phyloP scores from a whole-genome alignment of 2,329 filamentous ascomycete genomes.

The Aspergillus sp. region DNA sequence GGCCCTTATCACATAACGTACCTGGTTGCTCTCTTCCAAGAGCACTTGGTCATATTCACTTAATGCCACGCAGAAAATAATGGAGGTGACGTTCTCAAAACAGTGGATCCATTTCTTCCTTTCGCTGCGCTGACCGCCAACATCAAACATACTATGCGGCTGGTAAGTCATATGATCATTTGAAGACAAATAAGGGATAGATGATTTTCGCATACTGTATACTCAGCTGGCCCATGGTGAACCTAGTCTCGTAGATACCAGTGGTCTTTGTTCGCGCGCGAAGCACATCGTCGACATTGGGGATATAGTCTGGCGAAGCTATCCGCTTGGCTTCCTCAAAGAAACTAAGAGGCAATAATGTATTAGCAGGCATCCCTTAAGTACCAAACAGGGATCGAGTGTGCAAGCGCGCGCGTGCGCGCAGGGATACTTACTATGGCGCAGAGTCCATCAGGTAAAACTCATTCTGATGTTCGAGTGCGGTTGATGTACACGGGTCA shows the following conservation, averaged over 20 bases:
- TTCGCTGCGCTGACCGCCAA: conserved; percentile 93
- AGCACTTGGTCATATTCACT: conserved; percentile 98
- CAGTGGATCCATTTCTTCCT: conserved; percentile 99
- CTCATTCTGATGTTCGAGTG: conserved; percentile 92
- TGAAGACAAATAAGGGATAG: conserved; percentile 1
- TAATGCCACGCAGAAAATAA: conserved; percentile 96
- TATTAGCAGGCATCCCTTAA: conserved; percentile 15
- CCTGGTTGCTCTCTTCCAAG: conserved; percentile 94
- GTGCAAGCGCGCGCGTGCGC: neutral
- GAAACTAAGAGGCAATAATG: conserved; percentile 56
- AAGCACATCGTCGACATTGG: conserved; percentile 89
- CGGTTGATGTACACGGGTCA: conserved; percentile 71
- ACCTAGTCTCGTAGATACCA: conserved; percentile 97
- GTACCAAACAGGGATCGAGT: neutral
- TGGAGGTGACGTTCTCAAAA: conserved; percentile 98
- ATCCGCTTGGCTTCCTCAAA: conserved; percentile 90
- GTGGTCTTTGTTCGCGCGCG: conserved; percentile 96
- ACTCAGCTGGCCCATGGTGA: conserved; percentile 96
- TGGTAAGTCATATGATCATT: conserved; percentile 9
- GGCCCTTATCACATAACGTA: conserved; percentile 37
- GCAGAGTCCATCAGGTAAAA: conserved; percentile 99
- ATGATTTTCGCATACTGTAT: conserved; percentile 66
- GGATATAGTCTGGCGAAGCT: conserved; percentile 75
- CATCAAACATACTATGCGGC: conserved; percentile 84
- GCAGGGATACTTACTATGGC: conserved; percentile 66